A percentile compares a stretch with the other conserved stretches of the same genome.
phyloP scores from a whole-genome alignment of 2,329 filamentous ascomycete species.

The Trichoderma brevicompactum region DNA sequence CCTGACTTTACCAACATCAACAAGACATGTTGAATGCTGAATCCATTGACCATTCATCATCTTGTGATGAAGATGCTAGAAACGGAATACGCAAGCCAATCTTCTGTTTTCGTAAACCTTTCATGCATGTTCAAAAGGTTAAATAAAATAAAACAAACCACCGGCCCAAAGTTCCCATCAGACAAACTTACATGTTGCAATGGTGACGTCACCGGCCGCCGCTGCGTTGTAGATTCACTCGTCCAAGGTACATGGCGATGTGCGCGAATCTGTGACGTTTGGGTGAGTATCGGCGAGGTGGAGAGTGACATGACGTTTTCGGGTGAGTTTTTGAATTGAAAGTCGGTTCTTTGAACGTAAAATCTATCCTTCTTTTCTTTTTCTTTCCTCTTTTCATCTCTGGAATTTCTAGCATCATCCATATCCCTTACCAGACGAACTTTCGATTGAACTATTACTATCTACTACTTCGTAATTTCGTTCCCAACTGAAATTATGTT shows the following conservation, averaged over 20 bases:
- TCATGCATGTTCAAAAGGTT: too few species aligned
- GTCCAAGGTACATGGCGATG: constrained; percentile 12
- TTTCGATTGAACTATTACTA: neutral
- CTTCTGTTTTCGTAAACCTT: too few species aligned
- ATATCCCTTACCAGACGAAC: neutral
- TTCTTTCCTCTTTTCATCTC: neutral
- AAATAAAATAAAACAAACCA: too few species aligned
- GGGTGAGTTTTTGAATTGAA: neutral
- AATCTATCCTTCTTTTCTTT: neutral
- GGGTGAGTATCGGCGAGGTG: constrained; percentile 12
- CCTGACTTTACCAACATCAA: too few species aligned
- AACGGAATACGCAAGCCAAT: too few species aligned
- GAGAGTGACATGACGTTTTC: constrained; percentile 20
- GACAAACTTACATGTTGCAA: constrained; percentile 11
- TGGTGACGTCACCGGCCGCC: constrained; percentile 32
- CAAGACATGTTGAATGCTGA: too few species aligned
- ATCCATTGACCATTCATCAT: too few species aligned
- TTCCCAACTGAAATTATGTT: neutral
- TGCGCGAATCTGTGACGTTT: constrained; percentile 27
- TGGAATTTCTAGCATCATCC: too few species aligned
- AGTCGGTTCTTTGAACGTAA: neutral
- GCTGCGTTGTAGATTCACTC: neutral
- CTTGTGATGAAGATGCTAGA: too few species aligned
- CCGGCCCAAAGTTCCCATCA: too few species aligned
- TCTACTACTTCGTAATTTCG: neutral